These are phyloP conservation scores for Sclerotinia trifoliorum DNA, from an alignment of 2,329 filamentous ascomycete species.

Conservation along the genomic window DNA sequence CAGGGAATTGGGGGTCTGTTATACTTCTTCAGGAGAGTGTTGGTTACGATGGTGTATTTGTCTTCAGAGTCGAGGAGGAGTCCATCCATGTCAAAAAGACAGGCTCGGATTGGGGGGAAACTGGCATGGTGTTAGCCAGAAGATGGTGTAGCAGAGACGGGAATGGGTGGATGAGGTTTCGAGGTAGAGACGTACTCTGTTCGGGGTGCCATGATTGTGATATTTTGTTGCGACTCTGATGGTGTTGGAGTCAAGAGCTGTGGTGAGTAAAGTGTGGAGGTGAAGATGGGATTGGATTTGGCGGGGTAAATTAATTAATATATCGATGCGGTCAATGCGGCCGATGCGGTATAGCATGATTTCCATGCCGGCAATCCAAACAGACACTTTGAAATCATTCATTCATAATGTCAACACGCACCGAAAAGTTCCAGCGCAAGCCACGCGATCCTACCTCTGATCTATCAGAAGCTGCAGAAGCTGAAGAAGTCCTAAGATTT, in stretches of 20 bases:
- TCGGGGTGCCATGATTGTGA: slow-evolving; percentile 25
- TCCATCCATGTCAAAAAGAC: slow-evolving; percentile 98
- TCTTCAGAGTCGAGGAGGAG: slow-evolving; percentile 94
- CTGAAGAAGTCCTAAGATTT: slow-evolving; percentile 40
- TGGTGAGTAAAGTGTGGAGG: slow-evolving; percentile 18
- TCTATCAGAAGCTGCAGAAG: slow-evolving; percentile 30
- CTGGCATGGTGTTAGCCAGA: slow-evolving; percentile 37
- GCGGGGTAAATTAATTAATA: slow-evolving; percentile 2
- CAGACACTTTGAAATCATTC: slow-evolving; percentile 11
- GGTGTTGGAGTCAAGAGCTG: neutral
- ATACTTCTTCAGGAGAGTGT: slow-evolving; percentile 76
- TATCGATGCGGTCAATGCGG: neutral
- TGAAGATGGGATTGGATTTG: slow-evolving; percentile 3
- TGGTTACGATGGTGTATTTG: slow-evolving; percentile 80
- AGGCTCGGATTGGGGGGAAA: slow-evolving; percentile 79
- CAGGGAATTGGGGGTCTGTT: slow-evolving; percentile 76
- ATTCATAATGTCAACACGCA: slow-evolving; percentile 37
- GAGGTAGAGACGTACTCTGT: slow-evolving; percentile 28
- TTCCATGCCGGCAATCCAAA: slow-evolving; percentile 19
- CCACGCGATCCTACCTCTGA: slow-evolving; percentile 31
- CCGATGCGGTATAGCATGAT: slow-evolving; percentile 6
- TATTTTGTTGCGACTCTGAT: neutral
- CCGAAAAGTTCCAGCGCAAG: slow-evolving; percentile 39
- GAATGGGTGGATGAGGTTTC: neutral
- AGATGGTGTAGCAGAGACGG: neutral